These are phyloP conservation scores for Penicillium arizonense DNA, from an alignment of 495 filamentous ascomycete species.

Conservation along the genomic window DNA sequence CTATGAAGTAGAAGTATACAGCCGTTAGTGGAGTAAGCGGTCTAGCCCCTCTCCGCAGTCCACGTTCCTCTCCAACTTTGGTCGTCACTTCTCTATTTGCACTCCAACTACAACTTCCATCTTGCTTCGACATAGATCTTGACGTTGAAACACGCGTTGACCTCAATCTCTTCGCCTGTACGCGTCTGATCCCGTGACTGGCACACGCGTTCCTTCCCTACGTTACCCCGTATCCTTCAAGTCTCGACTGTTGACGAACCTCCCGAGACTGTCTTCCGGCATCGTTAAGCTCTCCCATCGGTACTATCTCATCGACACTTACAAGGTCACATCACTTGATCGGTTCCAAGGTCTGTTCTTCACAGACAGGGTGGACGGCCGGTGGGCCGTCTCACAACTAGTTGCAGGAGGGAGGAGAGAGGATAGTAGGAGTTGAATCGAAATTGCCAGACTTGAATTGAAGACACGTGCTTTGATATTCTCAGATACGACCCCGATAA, in stretches of 20 bases:
- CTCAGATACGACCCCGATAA: background rate
- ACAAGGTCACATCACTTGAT: conserved; percentile 1
- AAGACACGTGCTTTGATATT: no score
- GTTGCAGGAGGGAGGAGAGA: conserved; percentile 35
- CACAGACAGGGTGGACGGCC: conserved; percentile 44
- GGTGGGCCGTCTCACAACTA: conserved; percentile 43
- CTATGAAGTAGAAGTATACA: background rate
- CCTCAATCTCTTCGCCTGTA: background rate
- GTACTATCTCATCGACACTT: no score
- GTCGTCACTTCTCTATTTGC: background rate
- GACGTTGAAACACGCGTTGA: no score
- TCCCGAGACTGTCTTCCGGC: no score
- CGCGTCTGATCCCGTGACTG: background rate
- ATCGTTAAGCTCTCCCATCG: no score
- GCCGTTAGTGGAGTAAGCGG: conserved; percentile 27
- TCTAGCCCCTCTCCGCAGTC: conserved; percentile 13
- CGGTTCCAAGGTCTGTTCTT: conserved; percentile 16
- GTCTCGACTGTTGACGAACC: no score
- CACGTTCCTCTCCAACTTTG: conserved; percentile 4
- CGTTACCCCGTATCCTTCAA: no score
- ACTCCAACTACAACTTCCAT: background rate
- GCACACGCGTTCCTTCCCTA: no score
- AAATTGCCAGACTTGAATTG: no score
- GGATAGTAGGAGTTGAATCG: no score
- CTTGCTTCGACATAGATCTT: no score